Conservation (phyloP, 345 rosid genomes). For the Salix brachista region DNA sequence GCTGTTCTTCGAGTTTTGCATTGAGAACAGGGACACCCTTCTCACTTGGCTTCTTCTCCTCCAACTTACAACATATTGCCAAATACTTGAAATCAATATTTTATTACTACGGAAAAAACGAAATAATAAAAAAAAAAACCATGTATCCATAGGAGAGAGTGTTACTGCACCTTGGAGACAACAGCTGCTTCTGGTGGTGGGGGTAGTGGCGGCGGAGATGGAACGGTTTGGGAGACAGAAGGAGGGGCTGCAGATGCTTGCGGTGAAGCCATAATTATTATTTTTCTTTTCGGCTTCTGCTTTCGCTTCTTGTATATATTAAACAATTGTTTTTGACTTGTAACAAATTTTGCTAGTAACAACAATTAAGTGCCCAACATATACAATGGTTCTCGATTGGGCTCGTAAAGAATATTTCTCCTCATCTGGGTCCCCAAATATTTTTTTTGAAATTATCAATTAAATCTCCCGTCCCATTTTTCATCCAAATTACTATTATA, state of each 20-base stretch:
- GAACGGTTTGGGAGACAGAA: conserved; percentile 9
- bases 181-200: not conserved
- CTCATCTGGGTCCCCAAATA: not conserved
- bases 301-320: not conserved
- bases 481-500: not conserved
- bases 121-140: too few relatives aligned
- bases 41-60: not conserved
- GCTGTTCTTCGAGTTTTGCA: not conserved
- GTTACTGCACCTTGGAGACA: not conserved
- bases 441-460: not conserved
- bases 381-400: not conserved
- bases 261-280: not conserved
- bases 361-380: not conserved
- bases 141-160: too few relatives aligned
- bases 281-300: not conserved
- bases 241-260: not conserved
- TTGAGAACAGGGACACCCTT: not conserved
- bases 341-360: too few relatives aligned
- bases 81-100: not conserved
- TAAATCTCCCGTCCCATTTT: not conserved
- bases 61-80: not conserved
- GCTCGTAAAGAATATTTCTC: not conserved
- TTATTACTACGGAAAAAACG: too few relatives aligned
- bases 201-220: not conserved
- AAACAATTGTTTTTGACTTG: too few relatives aligned